Conservation (phyloP, 371 early-diverging fungal genomes). For the Circinella minor region DNA sequence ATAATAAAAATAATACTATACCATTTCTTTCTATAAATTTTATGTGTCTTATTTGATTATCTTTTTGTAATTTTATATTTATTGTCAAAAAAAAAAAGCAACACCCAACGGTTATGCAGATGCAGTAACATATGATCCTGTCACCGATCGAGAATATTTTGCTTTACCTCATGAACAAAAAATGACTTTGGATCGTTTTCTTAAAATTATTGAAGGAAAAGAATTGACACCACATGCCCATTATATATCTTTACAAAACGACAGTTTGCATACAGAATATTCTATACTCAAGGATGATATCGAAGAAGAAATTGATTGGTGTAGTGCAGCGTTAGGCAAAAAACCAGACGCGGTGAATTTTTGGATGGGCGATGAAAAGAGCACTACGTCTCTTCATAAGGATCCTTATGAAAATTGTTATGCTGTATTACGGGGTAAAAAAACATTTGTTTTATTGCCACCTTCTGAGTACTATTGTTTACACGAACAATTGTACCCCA, state of each 20-base stretch:
- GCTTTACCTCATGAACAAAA: constrained; percentile 68
- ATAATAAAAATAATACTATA: no score
- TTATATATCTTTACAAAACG: constrained; percentile 77
- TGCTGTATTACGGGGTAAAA: constrained; percentile 71
- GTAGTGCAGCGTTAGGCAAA: constrained; percentile 66
- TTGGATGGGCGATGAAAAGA: constrained; percentile 73
- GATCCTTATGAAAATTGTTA: constrained; percentile 86
- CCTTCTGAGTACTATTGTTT: constrained; percentile 70
- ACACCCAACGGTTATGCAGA: constrained; percentile 62
- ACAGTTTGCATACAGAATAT: constrained; percentile 65
- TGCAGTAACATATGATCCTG: constrained; percentile 60
- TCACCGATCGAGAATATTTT: constrained; percentile 58
- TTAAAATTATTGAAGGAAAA: constrained; percentile 47
- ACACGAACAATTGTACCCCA: constrained; percentile 59
- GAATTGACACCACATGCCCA: constrained; percentile 31
- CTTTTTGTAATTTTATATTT: background rate
- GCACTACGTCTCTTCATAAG: constrained; percentile 77
- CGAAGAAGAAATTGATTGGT: constrained; percentile 64
- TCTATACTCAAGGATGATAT: constrained; percentile 60
- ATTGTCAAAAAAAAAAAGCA: background rate
- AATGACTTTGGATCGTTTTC: constrained; percentile 63
- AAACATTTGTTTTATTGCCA: constrained; percentile 74
- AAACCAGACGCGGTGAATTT: constrained; percentile 80
- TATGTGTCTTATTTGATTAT: background rate
- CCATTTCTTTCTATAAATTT: no score